phyloP scores from a whole-genome alignment of 2,329 filamentous ascomycete genomes.

The Venturia carpophila region DNA sequence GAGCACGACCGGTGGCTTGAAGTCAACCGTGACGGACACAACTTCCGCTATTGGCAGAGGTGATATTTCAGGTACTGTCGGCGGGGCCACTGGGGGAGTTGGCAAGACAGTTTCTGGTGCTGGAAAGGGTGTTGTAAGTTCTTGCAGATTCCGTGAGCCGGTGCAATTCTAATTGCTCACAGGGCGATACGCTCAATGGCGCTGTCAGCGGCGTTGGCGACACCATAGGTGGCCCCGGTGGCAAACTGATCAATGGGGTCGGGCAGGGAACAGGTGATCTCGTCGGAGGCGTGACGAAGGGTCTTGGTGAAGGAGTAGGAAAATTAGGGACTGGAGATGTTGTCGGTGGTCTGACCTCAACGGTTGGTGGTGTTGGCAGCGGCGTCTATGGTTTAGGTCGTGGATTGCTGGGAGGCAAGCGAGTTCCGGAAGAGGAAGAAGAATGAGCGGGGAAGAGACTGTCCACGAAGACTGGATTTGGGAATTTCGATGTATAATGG shows the following conservation, averaged over 20 bases:
- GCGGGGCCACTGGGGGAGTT: constrained; percentile 30
- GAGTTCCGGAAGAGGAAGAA: constrained; percentile 22
- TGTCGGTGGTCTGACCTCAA: constrained; percentile 36
- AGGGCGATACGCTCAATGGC: constrained; percentile 17
- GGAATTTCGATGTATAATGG: not conserved
- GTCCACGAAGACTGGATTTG: not conserved
- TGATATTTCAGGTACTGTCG: constrained; percentile 33
- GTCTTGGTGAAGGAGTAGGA: constrained; percentile 38
- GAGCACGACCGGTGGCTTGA: constrained; percentile 34
- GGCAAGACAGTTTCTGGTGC: constrained; percentile 30
- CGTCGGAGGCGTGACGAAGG: constrained; percentile 35
- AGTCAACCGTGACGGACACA: constrained; percentile 38
- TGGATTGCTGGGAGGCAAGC: constrained; percentile 27
- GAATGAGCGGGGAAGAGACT: not conserved
- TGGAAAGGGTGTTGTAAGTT: constrained; percentile 30
- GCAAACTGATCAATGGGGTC: constrained; percentile 36
- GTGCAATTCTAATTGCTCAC: constrained; percentile 2
- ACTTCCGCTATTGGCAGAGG: constrained; percentile 37
- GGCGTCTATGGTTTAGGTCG: constrained; percentile 32
- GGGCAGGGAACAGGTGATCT: constrained; percentile 37
- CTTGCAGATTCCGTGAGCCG: not conserved
- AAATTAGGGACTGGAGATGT: constrained; percentile 40
- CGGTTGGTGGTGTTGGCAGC: constrained; percentile 34
- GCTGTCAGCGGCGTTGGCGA: constrained; percentile 21
- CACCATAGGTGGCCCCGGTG: constrained; percentile 32